Evolutionary conservation across 345 rosid genomes (phyloP).

Genomic region (Stellera chamaejasme): DNA sequence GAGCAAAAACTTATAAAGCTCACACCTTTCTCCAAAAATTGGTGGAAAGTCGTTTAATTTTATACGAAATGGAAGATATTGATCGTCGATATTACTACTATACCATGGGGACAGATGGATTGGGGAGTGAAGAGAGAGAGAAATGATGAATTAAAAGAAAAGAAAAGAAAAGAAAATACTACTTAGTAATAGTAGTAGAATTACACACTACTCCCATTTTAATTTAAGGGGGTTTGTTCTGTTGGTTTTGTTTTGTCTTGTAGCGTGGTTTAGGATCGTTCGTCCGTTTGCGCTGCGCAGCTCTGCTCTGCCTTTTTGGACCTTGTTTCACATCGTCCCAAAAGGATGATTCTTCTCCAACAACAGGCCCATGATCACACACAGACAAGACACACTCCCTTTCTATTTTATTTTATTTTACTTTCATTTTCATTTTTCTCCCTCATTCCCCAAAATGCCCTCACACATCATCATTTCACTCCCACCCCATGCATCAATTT

Average conservation of each 20-base stretch:
- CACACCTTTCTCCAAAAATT: neutral
- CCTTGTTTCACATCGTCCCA: slow-evolving; percentile 13
- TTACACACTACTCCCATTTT: too few species aligned
- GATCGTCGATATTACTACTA: slow-evolving; percentile 14
- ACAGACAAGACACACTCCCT: neutral
- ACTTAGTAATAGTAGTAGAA: neutral
- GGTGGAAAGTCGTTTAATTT: neutral
- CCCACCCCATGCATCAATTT: neutral
- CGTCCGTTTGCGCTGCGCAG: slow-evolving; percentile 17
- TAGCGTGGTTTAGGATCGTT: slow-evolving; percentile 28
- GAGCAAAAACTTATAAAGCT: slow-evolving; percentile 4
- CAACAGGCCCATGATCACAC: neutral
- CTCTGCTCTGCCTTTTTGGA: slow-evolving; percentile 24
- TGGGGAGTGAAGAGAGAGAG: neutral
- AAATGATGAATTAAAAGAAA: slow-evolving; percentile 10
- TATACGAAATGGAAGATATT: neutral
- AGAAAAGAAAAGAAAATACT: slow-evolving; percentile 5
- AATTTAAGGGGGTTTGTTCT: too few species aligned
- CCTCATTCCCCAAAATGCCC: neutral
- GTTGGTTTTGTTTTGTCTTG: neutral
- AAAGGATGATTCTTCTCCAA: neutral
- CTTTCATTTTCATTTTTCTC: neutral
- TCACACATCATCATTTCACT: neutral
- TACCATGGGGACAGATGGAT: slow-evolving; percentile 6
- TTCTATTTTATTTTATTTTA: neutral